phyloP scores from a whole-genome alignment of 2,329 filamentous ascomycete species.

The Pyricularia sp. region DNA sequence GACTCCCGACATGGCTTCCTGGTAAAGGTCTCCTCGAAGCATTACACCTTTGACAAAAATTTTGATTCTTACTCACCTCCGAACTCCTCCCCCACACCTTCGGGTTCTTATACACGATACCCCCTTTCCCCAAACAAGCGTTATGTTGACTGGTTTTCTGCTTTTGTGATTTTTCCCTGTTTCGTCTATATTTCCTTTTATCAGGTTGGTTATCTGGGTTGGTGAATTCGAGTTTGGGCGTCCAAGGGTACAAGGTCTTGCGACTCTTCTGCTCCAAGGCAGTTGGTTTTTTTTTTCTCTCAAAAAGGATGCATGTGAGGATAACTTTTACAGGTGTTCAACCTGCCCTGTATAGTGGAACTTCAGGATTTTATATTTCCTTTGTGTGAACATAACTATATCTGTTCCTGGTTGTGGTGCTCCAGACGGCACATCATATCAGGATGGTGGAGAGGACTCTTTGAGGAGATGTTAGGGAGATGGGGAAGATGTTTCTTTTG shows the following conservation, averaged over 20 bases:
- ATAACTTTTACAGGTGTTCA: not conserved
- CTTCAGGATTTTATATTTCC: not conserved
- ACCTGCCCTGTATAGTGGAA: not conserved
- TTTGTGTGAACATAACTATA: not conserved
- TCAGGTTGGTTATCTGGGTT: not conserved
- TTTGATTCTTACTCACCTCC: too few species aligned
- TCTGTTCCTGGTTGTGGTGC: not conserved
- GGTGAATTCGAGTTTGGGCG: not conserved
- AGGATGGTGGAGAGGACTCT: not conserved
- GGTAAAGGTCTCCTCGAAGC: not conserved
- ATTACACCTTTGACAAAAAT: not conserved
- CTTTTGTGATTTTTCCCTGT: not conserved
- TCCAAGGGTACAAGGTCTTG: not conserved
- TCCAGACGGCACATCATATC: not conserved
- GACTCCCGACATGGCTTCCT: not conserved
- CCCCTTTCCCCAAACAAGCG: not conserved
- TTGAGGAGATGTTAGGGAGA: not conserved
- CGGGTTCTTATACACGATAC: not conserved
- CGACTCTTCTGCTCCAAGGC: not conserved
- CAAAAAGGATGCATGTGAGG: not conserved
- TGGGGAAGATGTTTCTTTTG: not conserved
- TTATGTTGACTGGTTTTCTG: not conserved
- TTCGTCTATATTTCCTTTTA: not conserved
- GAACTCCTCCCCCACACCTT: not conserved
- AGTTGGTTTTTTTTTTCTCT: too few species aligned